Base-by-base conservation (phyloP, 2,329 filamentous ascomycete species). In the Raffaelea ambrosiae region DNA sequence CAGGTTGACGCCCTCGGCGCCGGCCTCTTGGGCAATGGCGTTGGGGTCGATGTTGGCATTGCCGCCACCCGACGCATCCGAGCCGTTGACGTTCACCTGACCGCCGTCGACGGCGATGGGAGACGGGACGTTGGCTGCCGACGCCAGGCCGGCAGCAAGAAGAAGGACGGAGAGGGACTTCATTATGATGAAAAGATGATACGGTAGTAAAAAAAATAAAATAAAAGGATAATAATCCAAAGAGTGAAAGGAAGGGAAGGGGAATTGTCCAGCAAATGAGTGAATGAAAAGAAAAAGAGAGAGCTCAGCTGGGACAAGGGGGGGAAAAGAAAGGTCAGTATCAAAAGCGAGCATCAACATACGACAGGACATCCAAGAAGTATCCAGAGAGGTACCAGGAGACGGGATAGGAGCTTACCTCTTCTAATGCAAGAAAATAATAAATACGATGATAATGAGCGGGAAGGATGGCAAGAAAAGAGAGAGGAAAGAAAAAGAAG, bases 121-220 rank as follows among this genome's bases (percentile, higher is more conserved):
- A 9, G 23, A 42, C 23, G 46, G 42, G 14, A 48, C 42, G 4
- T 44, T 48, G 23, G 40, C 50, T 9, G 52, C 50, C 55, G 58
- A 60, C 53, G 47, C 60, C 56, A 63, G 56, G 57, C 58, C 56
- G 50, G 56, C 58, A 5, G 55, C 47, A 40, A 61, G 47, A n/a
- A 60, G 46, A 20, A 61, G 22, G 43, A 56, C 20, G 7, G 45
- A 13, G 36, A 54, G 33, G 18, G 49, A 45, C 55, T 57, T 62
- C 60, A 62, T 63, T 35, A 19, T 56, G 45, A 46, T 46, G 16
- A 42, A 38, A 18, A 14, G 22, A n/a, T n/a, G n/a, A n/a, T n/a
- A n/a, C n/a, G n/a, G n/a, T n/a, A n/a, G n/a, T n/a, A n/a, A n/a
- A n/a, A 21, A 16, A 9, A 40, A 29, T 22, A 35, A 36, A 23